phyloP scores from a whole-genome alignment of 1,284 basidiomycete species.

The Apiotrichum brassicae region DNA sequence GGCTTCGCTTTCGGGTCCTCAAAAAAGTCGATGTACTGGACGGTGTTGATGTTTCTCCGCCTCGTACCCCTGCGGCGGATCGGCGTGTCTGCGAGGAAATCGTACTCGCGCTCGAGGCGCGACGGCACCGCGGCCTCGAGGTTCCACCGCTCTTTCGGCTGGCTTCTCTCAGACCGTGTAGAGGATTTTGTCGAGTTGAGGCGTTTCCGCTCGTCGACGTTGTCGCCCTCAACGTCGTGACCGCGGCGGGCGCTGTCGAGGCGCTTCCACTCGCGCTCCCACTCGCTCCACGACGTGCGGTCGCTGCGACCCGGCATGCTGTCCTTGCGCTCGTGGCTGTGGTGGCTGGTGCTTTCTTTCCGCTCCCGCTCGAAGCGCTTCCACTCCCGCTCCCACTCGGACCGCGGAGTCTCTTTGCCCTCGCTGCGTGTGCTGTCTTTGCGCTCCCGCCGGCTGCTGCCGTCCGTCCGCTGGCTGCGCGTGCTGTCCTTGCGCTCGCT shows the following conservation, averaged over 20 bases:
- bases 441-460: neutral
- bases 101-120: neutral
- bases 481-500: neutral
- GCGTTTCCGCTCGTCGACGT: too few relatives aligned
- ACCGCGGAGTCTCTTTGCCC: too few relatives aligned
- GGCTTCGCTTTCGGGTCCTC: neutral
- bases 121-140: neutral
- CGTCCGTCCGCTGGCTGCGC: neutral
- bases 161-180: too few relatives aligned
- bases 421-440: neutral
- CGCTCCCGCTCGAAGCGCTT: too few relatives aligned
- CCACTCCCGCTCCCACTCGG: too few relatives aligned
- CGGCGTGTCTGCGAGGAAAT: neutral
- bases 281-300: too few relatives aligned
- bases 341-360: neutral
- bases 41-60: neutral
- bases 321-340: neutral
- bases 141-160: too few relatives aligned
- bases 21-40: neutral
- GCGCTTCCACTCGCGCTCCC: too few relatives aligned
- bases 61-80: neutral
- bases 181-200: too few relatives aligned
- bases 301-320: neutral
- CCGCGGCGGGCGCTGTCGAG: too few relatives aligned
- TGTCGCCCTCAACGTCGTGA: too few relatives aligned